A percentile compares a stretch with the other conserved stretches of the same genome.
Conservation (phyloP, 2,329 filamentous ascomycete genomes). For the Rhytidhysteron rufulum region DNA sequence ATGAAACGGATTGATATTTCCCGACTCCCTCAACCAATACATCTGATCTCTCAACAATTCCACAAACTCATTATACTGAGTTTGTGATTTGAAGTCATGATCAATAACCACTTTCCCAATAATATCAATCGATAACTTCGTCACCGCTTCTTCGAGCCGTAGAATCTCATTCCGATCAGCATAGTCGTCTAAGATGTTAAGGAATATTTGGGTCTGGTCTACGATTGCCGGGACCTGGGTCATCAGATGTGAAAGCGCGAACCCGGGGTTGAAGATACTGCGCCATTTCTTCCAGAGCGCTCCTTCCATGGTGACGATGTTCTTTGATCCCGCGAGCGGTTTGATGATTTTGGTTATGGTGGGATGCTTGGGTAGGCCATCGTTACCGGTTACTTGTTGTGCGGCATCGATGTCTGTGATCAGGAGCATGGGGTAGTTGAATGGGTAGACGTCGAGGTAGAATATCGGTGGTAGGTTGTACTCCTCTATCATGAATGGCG, state of each 20-base stretch:
- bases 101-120: constrained; percentile 40
- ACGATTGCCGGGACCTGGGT: constrained; percentile 36
- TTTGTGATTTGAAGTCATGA: constrained; percentile 35
- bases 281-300: constrained; percentile 43
- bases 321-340: constrained; percentile 34
- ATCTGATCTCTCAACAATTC: constrained; percentile 33
- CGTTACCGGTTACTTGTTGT: constrained; percentile 29
- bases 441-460: constrained; percentile 39
- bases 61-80: constrained; percentile 31
- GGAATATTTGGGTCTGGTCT: constrained; percentile 29
- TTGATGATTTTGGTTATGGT: constrained; percentile 24
- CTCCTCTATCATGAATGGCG: constrained; percentile 23
- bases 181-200: constrained; percentile 29
- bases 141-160: constrained; percentile 37
- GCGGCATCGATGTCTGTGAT: constrained; percentile 31
- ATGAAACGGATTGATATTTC: constrained; percentile 32
- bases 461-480: constrained; percentile 36
- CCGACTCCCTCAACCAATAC: constrained; percentile 30
- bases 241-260: constrained; percentile 36
- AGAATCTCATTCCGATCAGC: constrained; percentile 36
- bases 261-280: constrained; percentile 42
- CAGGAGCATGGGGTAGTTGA: constrained; percentile 27
- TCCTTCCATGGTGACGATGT: constrained; percentile 37
- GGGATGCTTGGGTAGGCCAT: constrained; percentile 30
- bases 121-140: constrained; percentile 40